phyloP scores from a whole-genome alignment of 2,329 filamentous ascomycete species.

The Biscogniauxia marginata region DNA sequence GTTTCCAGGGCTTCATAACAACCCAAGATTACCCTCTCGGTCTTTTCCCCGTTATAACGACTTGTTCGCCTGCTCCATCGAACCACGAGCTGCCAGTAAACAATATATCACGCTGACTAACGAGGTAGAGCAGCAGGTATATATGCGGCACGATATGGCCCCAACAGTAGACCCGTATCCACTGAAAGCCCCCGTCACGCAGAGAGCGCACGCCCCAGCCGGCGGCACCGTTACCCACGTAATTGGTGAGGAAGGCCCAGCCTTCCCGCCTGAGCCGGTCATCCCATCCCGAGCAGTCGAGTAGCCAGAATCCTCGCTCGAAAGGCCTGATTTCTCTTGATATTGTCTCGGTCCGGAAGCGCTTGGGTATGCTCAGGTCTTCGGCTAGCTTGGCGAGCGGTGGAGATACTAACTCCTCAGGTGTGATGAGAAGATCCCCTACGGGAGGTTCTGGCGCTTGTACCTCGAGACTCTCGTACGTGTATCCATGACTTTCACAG shows the following conservation, averaged over 20 bases:
- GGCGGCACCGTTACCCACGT: conserved; percentile 54
- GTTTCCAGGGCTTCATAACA: neutral
- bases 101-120: conserved; percentile 63
- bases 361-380: conserved; percentile 48
- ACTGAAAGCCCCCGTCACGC: conserved; percentile 40
- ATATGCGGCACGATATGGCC: conserved; percentile 69
- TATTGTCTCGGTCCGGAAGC: conserved; percentile 51
- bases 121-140: conserved; percentile 72
- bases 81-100: conserved; percentile 62
- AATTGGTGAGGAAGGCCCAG: conserved; percentile 61
- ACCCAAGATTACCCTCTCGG: neutral
- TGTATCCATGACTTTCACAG: conserved; percentile 19
- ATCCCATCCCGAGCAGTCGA: conserved; percentile 58
- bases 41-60: conserved; percentile 42
- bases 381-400: conserved; percentile 51
- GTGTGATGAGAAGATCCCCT: conserved; percentile 33
- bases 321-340: conserved; percentile 50
- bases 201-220: conserved; percentile 66
- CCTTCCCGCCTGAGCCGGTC: conserved; percentile 45
- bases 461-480: conserved; percentile 44
- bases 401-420: conserved; percentile 53
- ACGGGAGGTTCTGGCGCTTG: conserved; percentile 52
- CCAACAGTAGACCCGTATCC: conserved; percentile 73
- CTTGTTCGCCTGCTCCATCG: conserved; percentile 55
- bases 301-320: conserved; percentile 78